Evolutionary conservation across 352 stramenopile species (phyloP).

Genomic region (Globisporangium rhizosaccharum): DNA sequence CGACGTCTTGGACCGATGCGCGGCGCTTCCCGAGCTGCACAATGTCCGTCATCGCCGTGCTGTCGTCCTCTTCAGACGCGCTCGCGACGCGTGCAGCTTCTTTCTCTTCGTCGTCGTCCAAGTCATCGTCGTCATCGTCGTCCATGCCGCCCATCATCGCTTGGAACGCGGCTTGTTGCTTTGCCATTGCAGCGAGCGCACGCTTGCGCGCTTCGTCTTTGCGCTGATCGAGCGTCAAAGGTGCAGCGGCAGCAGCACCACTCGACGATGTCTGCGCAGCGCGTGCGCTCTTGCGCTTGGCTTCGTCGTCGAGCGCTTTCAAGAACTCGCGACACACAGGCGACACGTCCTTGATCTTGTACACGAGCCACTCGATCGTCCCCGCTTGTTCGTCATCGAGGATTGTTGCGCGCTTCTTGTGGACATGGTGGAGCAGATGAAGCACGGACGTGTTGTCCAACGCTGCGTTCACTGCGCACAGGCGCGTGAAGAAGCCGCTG

Average conservation of each 20-base stretch:
- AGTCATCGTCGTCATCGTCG: constrained; percentile 29
- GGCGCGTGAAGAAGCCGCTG: constrained; percentile 38
- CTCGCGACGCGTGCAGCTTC: constrained; percentile 2
- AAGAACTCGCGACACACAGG: constrained; percentile 31
- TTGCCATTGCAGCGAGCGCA: constrained; percentile 73
- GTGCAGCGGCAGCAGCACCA: constrained; percentile 7
- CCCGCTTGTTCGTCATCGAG: constrained; percentile 72
- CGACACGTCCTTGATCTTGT: constrained; percentile 47
- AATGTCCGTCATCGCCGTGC: neutral
- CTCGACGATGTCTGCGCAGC: constrained; percentile 3
- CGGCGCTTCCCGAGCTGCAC: constrained; percentile 44
- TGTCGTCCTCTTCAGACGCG: constrained; percentile 12
- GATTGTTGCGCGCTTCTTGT: constrained; percentile 32
- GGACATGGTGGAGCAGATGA: constrained; percentile 46
- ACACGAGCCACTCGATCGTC: constrained; percentile 74
- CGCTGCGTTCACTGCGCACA: constrained; percentile 29
- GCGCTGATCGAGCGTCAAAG: constrained; percentile 62
- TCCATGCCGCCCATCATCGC: constrained; percentile 67
- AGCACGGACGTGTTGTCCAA: constrained; percentile 45
- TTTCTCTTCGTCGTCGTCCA: constrained; percentile 23
- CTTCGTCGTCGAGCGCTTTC: constrained; percentile 25
- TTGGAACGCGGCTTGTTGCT: constrained; percentile 79
- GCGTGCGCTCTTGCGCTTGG: constrained; percentile 21
- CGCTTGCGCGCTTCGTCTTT: constrained; percentile 76
- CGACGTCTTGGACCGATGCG: constrained; percentile 22